Conservation (phyloP, 768 basidiomycete genomes). For the Goffeauzyma gilvescens region DNA sequence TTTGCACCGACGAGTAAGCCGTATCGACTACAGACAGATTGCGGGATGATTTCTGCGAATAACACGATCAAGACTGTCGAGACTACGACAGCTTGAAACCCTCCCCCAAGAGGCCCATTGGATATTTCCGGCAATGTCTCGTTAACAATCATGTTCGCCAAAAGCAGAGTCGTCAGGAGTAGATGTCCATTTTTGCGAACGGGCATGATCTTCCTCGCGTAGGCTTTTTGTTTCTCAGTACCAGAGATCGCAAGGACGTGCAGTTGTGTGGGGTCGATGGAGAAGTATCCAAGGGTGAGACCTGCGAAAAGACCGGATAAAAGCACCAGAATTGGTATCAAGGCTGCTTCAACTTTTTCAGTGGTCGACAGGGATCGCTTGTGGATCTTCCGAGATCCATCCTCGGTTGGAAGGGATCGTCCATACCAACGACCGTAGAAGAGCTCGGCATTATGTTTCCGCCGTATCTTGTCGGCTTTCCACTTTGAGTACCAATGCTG, state of each 20-base stretch:
- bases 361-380: too few species aligned
- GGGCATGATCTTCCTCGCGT: constrained; percentile 69
- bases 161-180: constrained; percentile 23
- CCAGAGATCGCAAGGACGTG: constrained; percentile 71
- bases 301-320: constrained; percentile 72
- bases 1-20: constrained; percentile 75
- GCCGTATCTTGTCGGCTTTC: too few species aligned
- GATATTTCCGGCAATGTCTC: constrained; percentile 51
- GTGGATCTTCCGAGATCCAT: too few species aligned
- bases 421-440: too few species aligned
- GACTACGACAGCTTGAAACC: constrained; percentile 54
- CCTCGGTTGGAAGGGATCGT: too few species aligned
- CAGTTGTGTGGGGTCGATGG: constrained; percentile 76
- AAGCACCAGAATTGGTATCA: constrained; percentile 69
- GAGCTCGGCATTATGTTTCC: too few species aligned
- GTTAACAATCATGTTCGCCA: constrained; percentile 84
- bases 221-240: constrained; percentile 55
- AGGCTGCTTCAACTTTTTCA: constrained; percentile 36
- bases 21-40: constrained; percentile 77
- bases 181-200: constrained; percentile 39
- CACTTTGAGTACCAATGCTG: too few species aligned
- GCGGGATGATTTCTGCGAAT: constrained; percentile 85
- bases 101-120: constrained; percentile 60
- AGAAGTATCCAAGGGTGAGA: constrained; percentile 67
- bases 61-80: constrained; percentile 74